These are phyloP conservation scores for Chlorella sorokiniana DNA, from an alignment of 139 green algal species.

Conservation along the genomic window DNA sequence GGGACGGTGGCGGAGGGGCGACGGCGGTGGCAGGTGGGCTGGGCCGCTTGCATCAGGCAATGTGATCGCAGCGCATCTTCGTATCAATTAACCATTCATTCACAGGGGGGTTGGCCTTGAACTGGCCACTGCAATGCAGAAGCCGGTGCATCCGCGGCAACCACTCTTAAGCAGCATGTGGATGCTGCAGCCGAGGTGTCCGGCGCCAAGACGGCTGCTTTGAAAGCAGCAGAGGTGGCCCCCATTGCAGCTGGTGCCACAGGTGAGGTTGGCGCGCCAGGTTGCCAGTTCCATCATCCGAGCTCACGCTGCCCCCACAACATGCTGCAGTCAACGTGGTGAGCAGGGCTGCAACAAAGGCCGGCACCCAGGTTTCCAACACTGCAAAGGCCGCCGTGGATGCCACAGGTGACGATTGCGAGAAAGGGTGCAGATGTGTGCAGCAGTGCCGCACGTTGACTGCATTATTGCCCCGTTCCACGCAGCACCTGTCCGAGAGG, in stretches of 20 bases:
- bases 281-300: neutral
- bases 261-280: neutral
- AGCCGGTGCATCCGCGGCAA: too few relatives aligned
- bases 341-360: neutral
- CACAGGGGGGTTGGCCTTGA: too few relatives aligned
- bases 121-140: too few relatives aligned
- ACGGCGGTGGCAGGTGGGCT: neutral
- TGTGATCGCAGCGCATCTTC: neutral
- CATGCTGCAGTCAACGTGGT: slow-evolving; percentile 9
- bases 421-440: neutral
- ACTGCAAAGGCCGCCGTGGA: neutral
- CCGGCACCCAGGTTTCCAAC: neutral
- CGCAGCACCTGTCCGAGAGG: neutral
- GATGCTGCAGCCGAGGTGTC: neutral
- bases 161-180: neutral
- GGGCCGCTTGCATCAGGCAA: neutral
- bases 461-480: neutral
- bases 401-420: neutral
- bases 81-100: too few relatives aligned
- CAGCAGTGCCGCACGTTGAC: too few relatives aligned
- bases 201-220: neutral
- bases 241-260: neutral
- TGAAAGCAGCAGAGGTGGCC: neutral
- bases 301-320: neutral
- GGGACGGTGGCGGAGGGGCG: neutral